A percentile compares a stretch with the other conserved stretches of the same genome.
Conservation (phyloP, 2,329 filamentous ascomycete genomes). For the Diaporthe sp. region DNA sequence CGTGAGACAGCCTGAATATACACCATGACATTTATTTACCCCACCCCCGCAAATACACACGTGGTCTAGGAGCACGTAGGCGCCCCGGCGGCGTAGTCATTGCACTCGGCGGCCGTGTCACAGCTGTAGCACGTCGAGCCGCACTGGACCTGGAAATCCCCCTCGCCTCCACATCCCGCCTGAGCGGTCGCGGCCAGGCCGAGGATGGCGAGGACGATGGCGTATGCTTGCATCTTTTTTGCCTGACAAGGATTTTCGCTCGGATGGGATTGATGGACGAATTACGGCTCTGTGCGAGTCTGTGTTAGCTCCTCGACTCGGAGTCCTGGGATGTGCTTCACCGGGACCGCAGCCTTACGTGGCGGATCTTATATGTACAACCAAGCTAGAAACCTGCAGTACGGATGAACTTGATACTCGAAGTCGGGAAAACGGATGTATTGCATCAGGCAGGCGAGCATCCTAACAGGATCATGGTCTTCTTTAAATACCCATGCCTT, state of each 20-base stretch:
- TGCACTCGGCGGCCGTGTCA: background rate
- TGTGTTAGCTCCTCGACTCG: background rate
- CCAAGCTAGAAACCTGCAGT: background rate
- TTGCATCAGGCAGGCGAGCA: background rate
- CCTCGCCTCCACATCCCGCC: background rate
- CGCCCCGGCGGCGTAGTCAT: background rate
- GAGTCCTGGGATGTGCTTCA: background rate
- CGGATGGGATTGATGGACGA: background rate
- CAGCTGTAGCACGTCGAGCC: constrained; percentile 21
- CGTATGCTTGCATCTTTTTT: constrained; percentile 4
- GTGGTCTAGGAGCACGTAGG: background rate
- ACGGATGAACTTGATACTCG: background rate
- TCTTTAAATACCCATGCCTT: background rate
- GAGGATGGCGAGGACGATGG: constrained; percentile 18
- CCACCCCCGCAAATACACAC: no score
- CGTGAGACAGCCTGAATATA: background rate
- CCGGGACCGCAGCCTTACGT: background rate
- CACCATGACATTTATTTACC: background rate
- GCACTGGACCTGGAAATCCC: background rate
- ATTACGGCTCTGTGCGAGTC: background rate
- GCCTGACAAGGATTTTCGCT: background rate
- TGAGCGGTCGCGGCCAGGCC: background rate
- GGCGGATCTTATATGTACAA: background rate
- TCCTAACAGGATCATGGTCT: background rate
- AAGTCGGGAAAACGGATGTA: background rate